Base-by-base conservation (phyloP, 352 stramenopile genomes). In the Globisporangium barbulae region DNA sequence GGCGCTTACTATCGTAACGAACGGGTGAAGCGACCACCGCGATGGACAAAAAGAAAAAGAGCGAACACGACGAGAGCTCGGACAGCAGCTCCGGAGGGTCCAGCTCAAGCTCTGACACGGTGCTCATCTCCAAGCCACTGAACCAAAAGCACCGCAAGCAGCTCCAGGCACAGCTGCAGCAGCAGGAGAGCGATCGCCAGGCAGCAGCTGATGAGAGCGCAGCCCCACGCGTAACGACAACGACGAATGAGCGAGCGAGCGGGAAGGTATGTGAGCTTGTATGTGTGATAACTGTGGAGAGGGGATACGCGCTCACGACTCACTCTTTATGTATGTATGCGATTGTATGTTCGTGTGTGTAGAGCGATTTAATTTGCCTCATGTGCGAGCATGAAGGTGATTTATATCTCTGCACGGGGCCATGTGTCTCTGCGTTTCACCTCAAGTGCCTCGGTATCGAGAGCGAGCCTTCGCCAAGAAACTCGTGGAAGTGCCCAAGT, bases 391-490 rank as follows among this genome's bases (percentile, higher is more conserved):
- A 70, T 31, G 77, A 88, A 44, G 79, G 76, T 41, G 80, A 70
- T 13, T 42, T 79, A 41, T 60, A 83, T 9, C 68, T 86, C 28
- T 94, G 85, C 65, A 71, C 72, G 0, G 86, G 86, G 4, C 81
- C 84, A 31, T 95, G 86, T 59, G 83, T 90, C 50, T 85, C 81
- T 5, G 84, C 85, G 44, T 95, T 85, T 59, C 86, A 95, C 64
- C 52, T 67, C 6, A 31, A 57, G 8, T 94, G 85, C 61, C 71
- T 91, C 33, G 50, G 42, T 30, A n/a, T 50, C 10, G 28, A 47
- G 13, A 48, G 17, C 12, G 21, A 35, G 0, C 54, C 68, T 15
- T 12, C 49, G 9, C 47, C 44, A n/a, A 30, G 31, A 15, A 50
- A 55, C 5, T 8, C 31, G 28, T 94, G 83, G 84, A 71, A 81